Conservation (phyloP, 2,329 filamentous ascomycete genomes). For the Fusarium albidum region DNA sequence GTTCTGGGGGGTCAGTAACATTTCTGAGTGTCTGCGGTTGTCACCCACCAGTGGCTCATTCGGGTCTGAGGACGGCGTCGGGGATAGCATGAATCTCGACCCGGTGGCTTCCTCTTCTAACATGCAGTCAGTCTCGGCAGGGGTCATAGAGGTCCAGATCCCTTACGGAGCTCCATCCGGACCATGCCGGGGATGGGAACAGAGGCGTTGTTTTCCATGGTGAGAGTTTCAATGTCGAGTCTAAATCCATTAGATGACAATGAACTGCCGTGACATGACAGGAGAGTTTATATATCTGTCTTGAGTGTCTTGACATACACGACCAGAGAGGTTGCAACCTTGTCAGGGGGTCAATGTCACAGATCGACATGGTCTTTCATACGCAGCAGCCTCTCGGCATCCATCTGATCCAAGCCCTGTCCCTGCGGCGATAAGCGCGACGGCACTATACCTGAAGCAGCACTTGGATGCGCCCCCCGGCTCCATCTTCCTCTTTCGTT, state of each 20-base stretch:
- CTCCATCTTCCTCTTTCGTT: conserved; percentile 38
- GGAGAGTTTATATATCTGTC: no score
- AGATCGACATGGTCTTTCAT: no score
- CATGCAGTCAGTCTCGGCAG: neutral
- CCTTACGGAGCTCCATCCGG: conserved; percentile 29
- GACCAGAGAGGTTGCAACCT: no score
- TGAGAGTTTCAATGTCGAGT: neutral
- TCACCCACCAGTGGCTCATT: conserved; percentile 44
- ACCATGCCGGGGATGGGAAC: conserved; percentile 25
- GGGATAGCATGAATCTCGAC: conserved; percentile 28
- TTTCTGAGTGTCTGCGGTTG: neutral
- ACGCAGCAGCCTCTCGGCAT: neutral
- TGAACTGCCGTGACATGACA: no score
- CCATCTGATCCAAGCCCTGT: neutral
- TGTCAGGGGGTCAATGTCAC: no score
- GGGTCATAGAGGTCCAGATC: neutral
- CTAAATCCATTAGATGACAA: neutral
- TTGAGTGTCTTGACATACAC: no score
- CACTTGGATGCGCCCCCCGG: conserved; percentile 34
- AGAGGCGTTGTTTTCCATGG: conserved; percentile 18
- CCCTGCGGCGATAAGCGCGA: conserved; percentile 5
- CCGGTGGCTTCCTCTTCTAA: conserved; percentile 29
- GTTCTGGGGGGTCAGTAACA: conserved; percentile 32
- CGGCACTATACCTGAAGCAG: conserved; percentile 19
- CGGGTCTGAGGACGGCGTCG: conserved; percentile 38